Evolutionary conservation across 306 rosid genomes (phyloP), one percentile per base, ranked within the genome.

Genomic region (Benincasa hispida): DNA sequence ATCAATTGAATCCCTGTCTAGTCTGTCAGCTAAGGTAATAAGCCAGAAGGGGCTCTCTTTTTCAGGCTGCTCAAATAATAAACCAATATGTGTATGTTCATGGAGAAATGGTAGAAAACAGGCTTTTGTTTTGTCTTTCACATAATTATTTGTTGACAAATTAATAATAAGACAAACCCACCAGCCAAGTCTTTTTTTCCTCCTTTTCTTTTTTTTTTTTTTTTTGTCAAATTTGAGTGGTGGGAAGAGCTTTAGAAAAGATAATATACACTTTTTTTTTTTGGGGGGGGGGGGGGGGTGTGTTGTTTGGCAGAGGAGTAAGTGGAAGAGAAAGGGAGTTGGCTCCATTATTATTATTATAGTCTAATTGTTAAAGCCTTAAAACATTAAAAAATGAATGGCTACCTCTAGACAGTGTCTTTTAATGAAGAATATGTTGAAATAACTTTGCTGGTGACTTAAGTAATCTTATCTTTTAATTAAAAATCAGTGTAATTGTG

Each of bases 251-350:
- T 62, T 62, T 30, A 32, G 70, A 62, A 62, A 62, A 62, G 24
- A 32, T 10, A 59, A 8, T 50, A 25, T 13, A 62, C 1, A 32
- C 14, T n/a, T 55, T 12, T n/a, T 53, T 4, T 62, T 62, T 62
- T 62, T 21, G 69, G 66, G 34, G n/a, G n/a, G n/a, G n/a, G n/a
- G n/a, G n/a, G n/a, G n/a, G n/a, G n/a, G n/a, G n/a, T n/a, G n/a
- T n/a, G n/a, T n/a, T n/a, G n/a, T 60, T 60, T 25, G 66, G 66
- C 18, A 37, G 47, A 50, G n/a, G 70, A 21, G 2, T 34, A 63
- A 63, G 70, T 34, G 70, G 51, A 66, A 66, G 72, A 66, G 50
- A 66, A 66, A 66, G 72, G 72, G 72, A n/a, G 28, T 8, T 66
- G 69, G 10, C 51, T n/a, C 50, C 48, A 15, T 21, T 41, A 41